These are phyloP conservation scores for Blastobotrys muscicola DNA, from an alignment of 805 yeast genomes.

Conservation along the genomic window DNA sequence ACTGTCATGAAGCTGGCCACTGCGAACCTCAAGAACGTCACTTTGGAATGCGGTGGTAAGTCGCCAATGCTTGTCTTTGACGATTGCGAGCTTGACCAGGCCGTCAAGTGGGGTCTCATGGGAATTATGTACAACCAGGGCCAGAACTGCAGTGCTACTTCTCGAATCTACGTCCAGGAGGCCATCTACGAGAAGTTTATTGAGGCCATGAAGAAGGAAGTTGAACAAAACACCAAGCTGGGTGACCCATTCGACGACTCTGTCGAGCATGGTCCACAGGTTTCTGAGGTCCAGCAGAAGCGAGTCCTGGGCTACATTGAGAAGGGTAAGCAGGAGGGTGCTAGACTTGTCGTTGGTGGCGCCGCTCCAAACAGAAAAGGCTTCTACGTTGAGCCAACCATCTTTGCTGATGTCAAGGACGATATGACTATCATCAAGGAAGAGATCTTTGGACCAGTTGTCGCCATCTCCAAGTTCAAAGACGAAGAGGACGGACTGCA, in stretches of 20 bases:
- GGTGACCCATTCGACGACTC: slow-evolving; percentile 81
- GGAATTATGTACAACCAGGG: slow-evolving; percentile 94
- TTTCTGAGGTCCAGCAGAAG: slow-evolving; percentile 67
- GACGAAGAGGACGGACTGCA: slow-evolving; percentile 73
- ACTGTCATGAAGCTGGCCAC: slow-evolving; percentile 74
- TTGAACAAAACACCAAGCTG: slow-evolving; percentile 42
- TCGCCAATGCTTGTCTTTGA: slow-evolving; percentile 84
- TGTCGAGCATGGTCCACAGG: slow-evolving; percentile 87
- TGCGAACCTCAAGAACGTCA: slow-evolving; percentile 76
- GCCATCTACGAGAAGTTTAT: slow-evolving; percentile 70
- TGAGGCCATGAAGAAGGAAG: slow-evolving; percentile 45
- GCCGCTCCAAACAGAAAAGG: slow-evolving; percentile 38
- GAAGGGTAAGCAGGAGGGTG: slow-evolving; percentile 76
- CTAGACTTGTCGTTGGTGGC: slow-evolving; percentile 76
- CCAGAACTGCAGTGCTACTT: slow-evolving; percentile 93
- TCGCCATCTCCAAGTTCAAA: slow-evolving; percentile 69
- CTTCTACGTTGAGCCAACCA: slow-evolving; percentile 53
- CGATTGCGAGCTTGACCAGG: slow-evolving; percentile 71
- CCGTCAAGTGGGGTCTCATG: slow-evolving; percentile 62
- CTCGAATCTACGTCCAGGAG: slow-evolving; percentile 83
- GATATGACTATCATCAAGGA: slow-evolving; percentile 70
- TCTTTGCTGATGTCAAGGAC: slow-evolving; percentile 72
- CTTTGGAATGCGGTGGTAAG: slow-evolving; percentile 94
- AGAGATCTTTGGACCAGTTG: slow-evolving; percentile 94
- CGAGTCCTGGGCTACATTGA: slow-evolving; percentile 71